These are phyloP conservation scores for Suillus weaverae DNA, from an alignment of 768 basidiomycete species.

Conservation along the genomic window DNA sequence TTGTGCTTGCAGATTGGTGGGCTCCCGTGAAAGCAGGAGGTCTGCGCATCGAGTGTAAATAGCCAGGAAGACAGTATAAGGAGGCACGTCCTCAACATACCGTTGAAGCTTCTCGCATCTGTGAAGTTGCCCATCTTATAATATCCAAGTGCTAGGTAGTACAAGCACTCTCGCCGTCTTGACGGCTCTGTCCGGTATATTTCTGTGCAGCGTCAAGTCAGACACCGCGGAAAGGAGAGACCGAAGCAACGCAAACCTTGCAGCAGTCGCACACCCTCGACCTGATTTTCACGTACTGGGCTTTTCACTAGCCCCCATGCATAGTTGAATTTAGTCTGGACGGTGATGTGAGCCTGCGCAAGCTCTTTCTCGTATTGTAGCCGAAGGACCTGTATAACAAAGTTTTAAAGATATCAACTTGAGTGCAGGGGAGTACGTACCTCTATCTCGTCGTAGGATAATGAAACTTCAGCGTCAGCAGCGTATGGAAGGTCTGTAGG, in stretches of 20 bases:
- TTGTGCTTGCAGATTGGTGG: conserved; percentile 88
- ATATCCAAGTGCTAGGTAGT: conserved; percentile 94
- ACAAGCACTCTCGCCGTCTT: conserved; percentile 90
- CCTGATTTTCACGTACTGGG: conserved; percentile 79
- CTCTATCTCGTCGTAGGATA: conserved; percentile 88
- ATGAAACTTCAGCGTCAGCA: conserved; percentile 87
- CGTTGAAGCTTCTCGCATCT: conserved; percentile 90
- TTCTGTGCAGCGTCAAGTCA: conserved; percentile 48
- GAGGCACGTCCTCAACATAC: conserved; percentile 45
- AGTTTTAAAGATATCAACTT: neutral
- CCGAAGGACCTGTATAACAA: conserved; percentile 64
- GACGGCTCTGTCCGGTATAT: conserved; percentile 87
- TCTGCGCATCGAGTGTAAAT: conserved; percentile 43
- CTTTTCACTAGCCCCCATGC: conserved; percentile 97
- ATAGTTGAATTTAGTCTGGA: conserved; percentile 97
- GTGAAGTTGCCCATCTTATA: conserved; percentile 97
- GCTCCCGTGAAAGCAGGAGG: conserved; percentile 87
- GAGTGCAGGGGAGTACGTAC: conserved; percentile 37
- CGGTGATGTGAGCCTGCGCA: conserved; percentile 78
- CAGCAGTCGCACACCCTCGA: conserved; percentile 86
- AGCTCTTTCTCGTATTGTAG: conserved; percentile 89
- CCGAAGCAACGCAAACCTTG: conserved; percentile 59
- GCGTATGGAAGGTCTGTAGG: conserved; percentile 91
- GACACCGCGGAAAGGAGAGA: neutral
- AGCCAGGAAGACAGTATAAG: neutral